Evolutionary conservation across 2,329 filamentous ascomycete genomes (phyloP).

Genomic region (Xylaria sp.): DNA sequence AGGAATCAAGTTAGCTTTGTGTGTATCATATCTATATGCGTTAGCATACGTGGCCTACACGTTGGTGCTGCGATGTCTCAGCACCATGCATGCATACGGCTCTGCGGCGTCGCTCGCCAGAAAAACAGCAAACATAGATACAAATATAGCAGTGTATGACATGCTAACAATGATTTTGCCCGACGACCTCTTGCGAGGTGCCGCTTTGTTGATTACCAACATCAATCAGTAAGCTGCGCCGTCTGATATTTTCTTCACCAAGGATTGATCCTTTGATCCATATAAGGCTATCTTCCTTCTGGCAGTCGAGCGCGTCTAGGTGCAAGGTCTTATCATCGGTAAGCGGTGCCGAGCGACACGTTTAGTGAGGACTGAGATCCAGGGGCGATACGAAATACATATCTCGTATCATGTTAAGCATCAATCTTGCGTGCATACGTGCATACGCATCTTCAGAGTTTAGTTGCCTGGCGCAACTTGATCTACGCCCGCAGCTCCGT

Average conservation of each 20-base stretch:
- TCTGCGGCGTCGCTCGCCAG: background rate
- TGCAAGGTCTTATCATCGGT: background rate
- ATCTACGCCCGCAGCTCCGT: background rate
- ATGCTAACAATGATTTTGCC: background rate
- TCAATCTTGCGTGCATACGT: background rate
- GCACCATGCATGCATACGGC: background rate
- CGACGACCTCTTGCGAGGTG: background rate
- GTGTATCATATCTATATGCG: background rate
- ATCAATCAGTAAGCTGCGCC: background rate
- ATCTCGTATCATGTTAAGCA: background rate
- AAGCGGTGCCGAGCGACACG: background rate
- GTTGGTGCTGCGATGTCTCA: background rate
- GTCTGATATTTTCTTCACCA: background rate
- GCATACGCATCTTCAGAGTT: background rate
- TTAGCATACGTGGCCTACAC: background rate
- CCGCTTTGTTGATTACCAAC: background rate
- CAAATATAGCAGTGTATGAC: conserved; percentile 10
- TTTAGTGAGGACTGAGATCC: conserved; percentile 1
- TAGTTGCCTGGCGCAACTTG: background rate
- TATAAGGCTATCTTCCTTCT: background rate
- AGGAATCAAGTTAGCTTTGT: conserved; percentile 1
- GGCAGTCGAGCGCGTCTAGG: background rate
- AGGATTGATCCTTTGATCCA: background rate
- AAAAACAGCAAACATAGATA: background rate
- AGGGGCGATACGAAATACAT: background rate